Evolutionary conservation across 2,329 filamentous ascomycete species (phyloP), one percentile per base, ranked within the genome.

Genomic region (Clonostachys rhizophaga): DNA sequence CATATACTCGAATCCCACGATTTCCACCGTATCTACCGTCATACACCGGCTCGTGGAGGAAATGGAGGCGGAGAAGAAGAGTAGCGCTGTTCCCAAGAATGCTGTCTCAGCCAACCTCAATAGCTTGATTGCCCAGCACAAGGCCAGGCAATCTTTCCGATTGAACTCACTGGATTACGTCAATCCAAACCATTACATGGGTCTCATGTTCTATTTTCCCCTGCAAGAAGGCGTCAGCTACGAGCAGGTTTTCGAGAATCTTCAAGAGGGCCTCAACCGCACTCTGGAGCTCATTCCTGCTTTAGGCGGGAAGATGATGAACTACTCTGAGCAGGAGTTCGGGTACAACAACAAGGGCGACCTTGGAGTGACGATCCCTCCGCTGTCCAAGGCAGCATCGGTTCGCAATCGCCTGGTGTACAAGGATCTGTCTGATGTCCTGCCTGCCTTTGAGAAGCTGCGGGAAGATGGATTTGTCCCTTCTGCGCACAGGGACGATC

Each of bases 231-330:
- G 50, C 0, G 52, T 54, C 14, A 49, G 24, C 8, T 65, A 60
- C 24, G 51, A 64, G 35, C 44, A 63, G 5, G 58, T 53, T 0
- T 70, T 68, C 42, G 47, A 44, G 0, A 58, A 55, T 12, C 47
- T 70, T 7, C 64, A 66, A 42, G 49, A 55, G 3, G 67, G 67
- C 3, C 60, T 70, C 6, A 53, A 54, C 14, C 59, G 59, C 24
- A 62, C 64, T 4, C 53, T 70, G 3, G 54, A 63, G 2, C 48
- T 68, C 45, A 64, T 70, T 12, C 65, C 67, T 6, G 63, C 56
- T 13, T 58, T 70, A 1, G 55, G 55, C 1, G 67, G 67, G 16
- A 63, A 58, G 34, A 55, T 71, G 43, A 67, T 66, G 50, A 39
- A 49, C 34, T 49, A 49, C 14, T 58, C 58, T 1, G 55, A 55